Conservation (phyloP, 2,329 filamentous ascomycete species). For the Hymenoscyphus fraxineus region DNA sequence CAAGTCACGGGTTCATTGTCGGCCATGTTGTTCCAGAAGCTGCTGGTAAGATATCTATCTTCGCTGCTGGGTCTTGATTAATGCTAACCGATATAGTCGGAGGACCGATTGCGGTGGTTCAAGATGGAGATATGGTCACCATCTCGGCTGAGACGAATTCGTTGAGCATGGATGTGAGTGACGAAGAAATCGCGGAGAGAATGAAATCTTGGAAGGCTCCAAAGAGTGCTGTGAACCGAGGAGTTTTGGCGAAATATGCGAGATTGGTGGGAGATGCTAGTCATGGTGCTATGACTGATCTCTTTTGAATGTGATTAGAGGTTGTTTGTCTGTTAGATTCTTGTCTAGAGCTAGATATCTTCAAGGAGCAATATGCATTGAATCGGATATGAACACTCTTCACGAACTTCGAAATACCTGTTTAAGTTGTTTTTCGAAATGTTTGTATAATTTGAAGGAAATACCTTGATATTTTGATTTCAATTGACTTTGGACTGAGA, state of each 20-base stretch:
- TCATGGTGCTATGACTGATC: conserved; percentile 84
- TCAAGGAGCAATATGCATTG: neutral
- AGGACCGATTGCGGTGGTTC: conserved; percentile 80
- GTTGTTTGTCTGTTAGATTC: neutral
- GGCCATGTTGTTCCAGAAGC: conserved; percentile 92
- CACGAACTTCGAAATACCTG: too few relatives aligned
- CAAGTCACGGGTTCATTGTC: conserved; percentile 88
- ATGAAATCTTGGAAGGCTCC: conserved; percentile 67
- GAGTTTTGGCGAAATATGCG: conserved; percentile 87
- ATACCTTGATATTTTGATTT: too few relatives aligned
- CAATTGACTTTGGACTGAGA: too few relatives aligned
- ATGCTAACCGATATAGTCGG: conserved; percentile 49
- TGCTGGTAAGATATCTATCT: conserved; percentile 40
- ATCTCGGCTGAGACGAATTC: conserved; percentile 79
- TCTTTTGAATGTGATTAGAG: conserved; percentile 44
- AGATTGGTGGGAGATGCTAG: conserved; percentile 84
- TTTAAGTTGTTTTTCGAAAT: too few relatives aligned
- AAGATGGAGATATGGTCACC: conserved; percentile 75
- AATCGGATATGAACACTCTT: too few relatives aligned
- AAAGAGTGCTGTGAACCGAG: conserved; percentile 69
- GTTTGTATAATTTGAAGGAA: too few relatives aligned
- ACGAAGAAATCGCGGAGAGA: conserved; percentile 64
- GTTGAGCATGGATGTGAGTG: conserved; percentile 62
- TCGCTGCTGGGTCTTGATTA: neutral
- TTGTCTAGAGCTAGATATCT: neutral